Evolutionary conservation across 306 rosid species (phyloP).

Genomic region (Pterocarpus santalinus): DNA sequence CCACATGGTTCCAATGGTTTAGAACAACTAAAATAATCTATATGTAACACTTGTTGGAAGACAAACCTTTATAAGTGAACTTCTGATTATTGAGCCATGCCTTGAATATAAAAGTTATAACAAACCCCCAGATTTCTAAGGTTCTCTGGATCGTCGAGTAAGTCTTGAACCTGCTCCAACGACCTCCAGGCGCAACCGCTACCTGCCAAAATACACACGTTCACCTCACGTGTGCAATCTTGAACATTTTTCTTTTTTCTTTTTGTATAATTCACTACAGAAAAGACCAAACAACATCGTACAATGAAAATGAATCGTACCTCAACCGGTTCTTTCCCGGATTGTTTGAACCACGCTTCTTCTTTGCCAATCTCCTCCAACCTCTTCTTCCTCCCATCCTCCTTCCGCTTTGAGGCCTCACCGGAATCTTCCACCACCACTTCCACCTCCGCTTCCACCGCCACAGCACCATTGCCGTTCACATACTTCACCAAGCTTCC

Average conservation of each 20-base stretch:
- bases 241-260: neutral
- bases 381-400: slow-evolving; percentile 90
- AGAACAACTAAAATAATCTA: slow-evolving; percentile 4
- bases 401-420: slow-evolving; percentile 52
- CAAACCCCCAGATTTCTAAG: slow-evolving; percentile 99
- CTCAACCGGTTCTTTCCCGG: slow-evolving; percentile 58
- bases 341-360: slow-evolving; percentile 89
- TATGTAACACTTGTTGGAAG: neutral
- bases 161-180: slow-evolving; percentile 96
- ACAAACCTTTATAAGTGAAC: slow-evolving; percentile 81
- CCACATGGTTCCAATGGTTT: neutral
- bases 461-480: slow-evolving; percentile 69
- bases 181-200: slow-evolving; percentile 94
- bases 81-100: slow-evolving; percentile 86
- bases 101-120: slow-evolving; percentile 75
- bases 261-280: neutral
- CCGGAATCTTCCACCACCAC: slow-evolving; percentile 47
- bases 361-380: slow-evolving; percentile 96
- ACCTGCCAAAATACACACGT: slow-evolving; percentile 63
- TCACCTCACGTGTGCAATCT: slow-evolving; percentile 29
- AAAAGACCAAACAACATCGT: slow-evolving; percentile 23
- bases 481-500: slow-evolving; percentile 77
- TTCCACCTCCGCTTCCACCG: slow-evolving; percentile 38
- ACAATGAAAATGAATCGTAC: slow-evolving; percentile 49
- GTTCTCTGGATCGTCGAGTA: slow-evolving; percentile 97